These are phyloP conservation scores for Drechslerella dactyloides DNA, from an alignment of 2,329 filamentous ascomycete genomes.

Conservation along the genomic window DNA sequence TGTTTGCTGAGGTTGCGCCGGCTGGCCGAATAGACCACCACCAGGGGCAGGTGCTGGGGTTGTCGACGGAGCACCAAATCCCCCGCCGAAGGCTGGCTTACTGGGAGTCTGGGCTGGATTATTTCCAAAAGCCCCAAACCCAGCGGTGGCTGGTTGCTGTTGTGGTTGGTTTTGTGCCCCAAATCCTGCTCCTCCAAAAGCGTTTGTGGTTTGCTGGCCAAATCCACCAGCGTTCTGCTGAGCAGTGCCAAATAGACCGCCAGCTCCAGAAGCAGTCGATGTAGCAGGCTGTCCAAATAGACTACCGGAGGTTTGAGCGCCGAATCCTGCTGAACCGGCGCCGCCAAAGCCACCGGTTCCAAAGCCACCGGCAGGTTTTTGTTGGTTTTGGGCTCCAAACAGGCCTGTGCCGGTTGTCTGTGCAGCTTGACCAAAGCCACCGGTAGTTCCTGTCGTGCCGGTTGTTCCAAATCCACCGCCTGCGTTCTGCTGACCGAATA, in stretches of 20 bases:
- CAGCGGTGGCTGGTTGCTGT: slow-evolving; percentile 52
- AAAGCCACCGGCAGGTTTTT: slow-evolving; percentile 58
- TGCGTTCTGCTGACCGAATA: slow-evolving; percentile 54
- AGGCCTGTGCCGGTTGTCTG: slow-evolving; percentile 43
- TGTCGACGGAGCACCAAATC: slow-evolving; percentile 42
- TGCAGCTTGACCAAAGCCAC: slow-evolving; percentile 39
- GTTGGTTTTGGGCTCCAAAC: slow-evolving; percentile 59
- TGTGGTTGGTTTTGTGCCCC: slow-evolving; percentile 52
- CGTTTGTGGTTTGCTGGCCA: slow-evolving; percentile 58
- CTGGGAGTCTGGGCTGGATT: slow-evolving; percentile 27
- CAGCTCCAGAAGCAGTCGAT: slow-evolving; percentile 56
- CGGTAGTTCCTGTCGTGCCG: slow-evolving; percentile 18
- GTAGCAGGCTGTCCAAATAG: slow-evolving; percentile 58
- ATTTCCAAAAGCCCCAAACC: slow-evolving; percentile 54
- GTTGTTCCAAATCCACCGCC: slow-evolving; percentile 53
- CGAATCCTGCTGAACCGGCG: slow-evolving; percentile 43
- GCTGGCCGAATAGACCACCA: slow-evolving; percentile 54
- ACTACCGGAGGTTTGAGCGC: slow-evolving; percentile 55
- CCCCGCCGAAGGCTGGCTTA: slow-evolving; percentile 41
- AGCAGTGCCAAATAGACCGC: slow-evolving; percentile 59
- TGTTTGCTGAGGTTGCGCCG: slow-evolving; percentile 58
- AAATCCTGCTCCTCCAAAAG: slow-evolving; percentile 49
- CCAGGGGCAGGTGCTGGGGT: slow-evolving; percentile 36
- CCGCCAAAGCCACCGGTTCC: slow-evolving; percentile 48
- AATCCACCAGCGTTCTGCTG: slow-evolving; percentile 57